A percentile compares a stretch with the other conserved stretches of the same genome.
phyloP scores from a whole-genome alignment of 352 stramenopile genomes.

The Pythium graminicola region DNA sequence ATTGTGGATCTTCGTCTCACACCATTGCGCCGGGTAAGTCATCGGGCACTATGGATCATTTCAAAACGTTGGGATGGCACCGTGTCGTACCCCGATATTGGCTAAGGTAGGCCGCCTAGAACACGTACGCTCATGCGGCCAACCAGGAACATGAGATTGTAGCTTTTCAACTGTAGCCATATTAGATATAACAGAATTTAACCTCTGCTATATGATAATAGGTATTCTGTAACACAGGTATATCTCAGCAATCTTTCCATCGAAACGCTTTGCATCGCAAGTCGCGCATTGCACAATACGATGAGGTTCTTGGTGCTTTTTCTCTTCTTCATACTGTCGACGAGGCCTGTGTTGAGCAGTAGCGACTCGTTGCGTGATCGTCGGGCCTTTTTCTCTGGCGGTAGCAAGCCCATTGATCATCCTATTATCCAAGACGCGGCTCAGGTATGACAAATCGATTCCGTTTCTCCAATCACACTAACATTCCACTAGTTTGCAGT shows the following conservation, averaged over 20 bases:
- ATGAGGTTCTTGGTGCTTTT: neutral
- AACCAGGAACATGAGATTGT: neutral
- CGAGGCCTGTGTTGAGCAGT: neutral
- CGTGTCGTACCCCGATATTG: slow-evolving; percentile 32
- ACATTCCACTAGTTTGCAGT: slow-evolving; percentile 46
- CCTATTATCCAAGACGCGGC: slow-evolving; percentile 39
- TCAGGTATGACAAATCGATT: slow-evolving; percentile 29
- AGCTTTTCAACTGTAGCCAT: slow-evolving; percentile 4
- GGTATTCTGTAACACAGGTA: neutral
- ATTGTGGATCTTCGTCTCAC: slow-evolving; percentile 26
- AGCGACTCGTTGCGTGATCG: neutral
- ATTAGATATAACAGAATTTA: neutral
- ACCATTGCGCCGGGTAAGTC: slow-evolving; percentile 28
- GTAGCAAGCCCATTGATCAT: slow-evolving; percentile 26
- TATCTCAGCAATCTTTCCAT: slow-evolving; percentile 10
- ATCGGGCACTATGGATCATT: slow-evolving; percentile 22
- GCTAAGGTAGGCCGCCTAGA: no score
- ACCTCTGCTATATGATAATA: neutral
- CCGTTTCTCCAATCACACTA: neutral
- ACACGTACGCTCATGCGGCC: no score
- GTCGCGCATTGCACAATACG: neutral
- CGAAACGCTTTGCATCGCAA: neutral
- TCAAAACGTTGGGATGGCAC: slow-evolving; percentile 25
- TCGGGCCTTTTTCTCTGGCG: slow-evolving; percentile 11
- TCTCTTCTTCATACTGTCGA: neutral